Conservation (phyloP, 2,329 filamentous ascomycete genomes). For the Fusarium bulbicola region DNA sequence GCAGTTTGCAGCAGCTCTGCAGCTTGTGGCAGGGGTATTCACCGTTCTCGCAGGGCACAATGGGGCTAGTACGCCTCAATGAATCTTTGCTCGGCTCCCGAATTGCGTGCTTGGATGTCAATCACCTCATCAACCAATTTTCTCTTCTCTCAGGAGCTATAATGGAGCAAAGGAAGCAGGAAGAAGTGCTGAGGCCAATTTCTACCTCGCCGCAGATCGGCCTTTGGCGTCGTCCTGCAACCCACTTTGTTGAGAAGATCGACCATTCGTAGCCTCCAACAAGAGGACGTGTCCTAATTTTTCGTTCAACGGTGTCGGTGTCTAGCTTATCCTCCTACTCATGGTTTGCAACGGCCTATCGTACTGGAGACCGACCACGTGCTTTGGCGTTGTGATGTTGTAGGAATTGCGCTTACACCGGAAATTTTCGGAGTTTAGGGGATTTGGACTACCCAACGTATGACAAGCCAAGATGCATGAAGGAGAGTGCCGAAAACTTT, state of each 20-base stretch:
- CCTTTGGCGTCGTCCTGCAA: slow-evolving; percentile 16
- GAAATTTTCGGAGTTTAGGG: slow-evolving; percentile 19
- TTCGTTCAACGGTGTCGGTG: slow-evolving; percentile 1
- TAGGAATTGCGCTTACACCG: background rate
- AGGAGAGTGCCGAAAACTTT: background rate
- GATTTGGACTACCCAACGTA: background rate
- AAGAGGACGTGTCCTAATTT: slow-evolving; percentile 4
- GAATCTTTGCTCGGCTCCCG: slow-evolving; percentile 36
- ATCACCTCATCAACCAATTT: slow-evolving; percentile 34
- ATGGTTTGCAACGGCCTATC: slow-evolving; percentile 17
- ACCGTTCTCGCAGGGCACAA: slow-evolving; percentile 33
- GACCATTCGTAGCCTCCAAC: slow-evolving; percentile 7
- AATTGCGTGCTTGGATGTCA: slow-evolving; percentile 41
- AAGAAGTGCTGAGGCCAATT: slow-evolving; percentile 18
- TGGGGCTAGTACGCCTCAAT: slow-evolving; percentile 26
- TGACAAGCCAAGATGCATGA: background rate
- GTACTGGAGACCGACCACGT: slow-evolving; percentile 19
- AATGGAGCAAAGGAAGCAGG: slow-evolving; percentile 22
- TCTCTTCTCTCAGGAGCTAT: slow-evolving; percentile 19
- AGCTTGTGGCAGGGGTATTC: slow-evolving; percentile 27
- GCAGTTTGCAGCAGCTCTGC: slow-evolving; percentile 34
- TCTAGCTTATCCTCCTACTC: background rate
- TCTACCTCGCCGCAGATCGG: slow-evolving; percentile 34
- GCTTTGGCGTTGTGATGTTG: slow-evolving; percentile 9
- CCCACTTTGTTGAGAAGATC: slow-evolving; percentile 23